phyloP scores from a whole-genome alignment of 352 stramenopile genomes.

The Phytopythium litorale region DNA sequence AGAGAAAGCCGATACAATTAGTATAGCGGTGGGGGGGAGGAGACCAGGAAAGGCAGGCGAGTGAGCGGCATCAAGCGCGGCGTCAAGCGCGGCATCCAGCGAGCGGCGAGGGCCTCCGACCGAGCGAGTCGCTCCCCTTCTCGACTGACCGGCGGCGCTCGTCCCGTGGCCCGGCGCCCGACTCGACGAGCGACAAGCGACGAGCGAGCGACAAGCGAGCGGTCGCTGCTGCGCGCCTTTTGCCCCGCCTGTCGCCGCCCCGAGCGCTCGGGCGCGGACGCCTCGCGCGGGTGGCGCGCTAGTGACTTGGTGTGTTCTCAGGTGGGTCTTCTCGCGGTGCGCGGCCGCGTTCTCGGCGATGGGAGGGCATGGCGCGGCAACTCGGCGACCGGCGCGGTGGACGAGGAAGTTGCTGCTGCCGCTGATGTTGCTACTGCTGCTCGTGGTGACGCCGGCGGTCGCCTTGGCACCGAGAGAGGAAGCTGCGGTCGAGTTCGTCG shows the following conservation, averaged over 20 bases:
- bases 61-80: too few species aligned
- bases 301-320: neutral
- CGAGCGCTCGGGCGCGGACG: neutral
- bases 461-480: neutral
- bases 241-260: neutral
- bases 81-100: too few species aligned
- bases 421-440: neutral
- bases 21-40: neutral
- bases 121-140: too few species aligned
- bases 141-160: too few species aligned
- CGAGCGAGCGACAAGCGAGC: neutral
- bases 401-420: neutral
- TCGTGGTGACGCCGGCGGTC: neutral
- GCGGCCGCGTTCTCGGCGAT: neutral
- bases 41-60: neutral
- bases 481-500: neutral
- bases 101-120: too few species aligned
- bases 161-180: neutral
- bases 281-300: neutral
- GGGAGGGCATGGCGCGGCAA: neutral
- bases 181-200: neutral
- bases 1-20: slow-evolving; percentile 1
- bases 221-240: neutral
- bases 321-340: neutral
- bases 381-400: neutral